Conservation (phyloP, 805 yeast species). For the Kodamaea kaohsiungensis region DNA sequence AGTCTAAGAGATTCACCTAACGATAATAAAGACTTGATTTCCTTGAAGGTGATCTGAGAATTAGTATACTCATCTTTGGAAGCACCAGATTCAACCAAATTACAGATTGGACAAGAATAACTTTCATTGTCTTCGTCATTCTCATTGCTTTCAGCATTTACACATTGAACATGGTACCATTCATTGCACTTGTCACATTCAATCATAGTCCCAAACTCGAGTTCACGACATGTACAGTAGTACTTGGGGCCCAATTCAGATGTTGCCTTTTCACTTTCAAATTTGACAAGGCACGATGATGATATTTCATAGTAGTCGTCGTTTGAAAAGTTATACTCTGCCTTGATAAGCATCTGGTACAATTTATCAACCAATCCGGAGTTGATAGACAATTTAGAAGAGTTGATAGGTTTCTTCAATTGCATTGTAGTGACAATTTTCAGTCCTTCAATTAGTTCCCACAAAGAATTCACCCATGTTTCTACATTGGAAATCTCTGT, state of each 20-base stretch:
- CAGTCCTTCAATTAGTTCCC: constrained; percentile 15
- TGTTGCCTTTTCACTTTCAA: background rate
- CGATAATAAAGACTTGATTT: constrained; percentile 7
- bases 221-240: constrained; percentile 65
- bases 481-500: constrained; percentile 20
- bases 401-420: constrained; percentile 14
- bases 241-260: constrained; percentile 15
- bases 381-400: constrained; percentile 20
- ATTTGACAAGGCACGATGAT: constrained; percentile 22
- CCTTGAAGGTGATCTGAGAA: background rate
- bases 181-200: constrained; percentile 71
- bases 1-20: constrained; percentile 19
- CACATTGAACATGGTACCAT: constrained; percentile 69
- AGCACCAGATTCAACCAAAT: constrained; percentile 20
- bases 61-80: constrained; percentile 14
- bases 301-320: constrained; percentile 28
- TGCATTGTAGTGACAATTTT: constrained; percentile 21
- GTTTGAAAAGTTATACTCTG: constrained; percentile 26
- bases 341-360: constrained; percentile 20
- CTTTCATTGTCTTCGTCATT: constrained; percentile 21
- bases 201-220: constrained; percentile 63
- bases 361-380: constrained; percentile 21
- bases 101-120: constrained; percentile 35
- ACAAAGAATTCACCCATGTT: constrained; percentile 22
- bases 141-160: constrained; percentile 28